Conservation (phyloP, 2,329 filamentous ascomycete species). For the Sarocladium brachiariae region DNA sequence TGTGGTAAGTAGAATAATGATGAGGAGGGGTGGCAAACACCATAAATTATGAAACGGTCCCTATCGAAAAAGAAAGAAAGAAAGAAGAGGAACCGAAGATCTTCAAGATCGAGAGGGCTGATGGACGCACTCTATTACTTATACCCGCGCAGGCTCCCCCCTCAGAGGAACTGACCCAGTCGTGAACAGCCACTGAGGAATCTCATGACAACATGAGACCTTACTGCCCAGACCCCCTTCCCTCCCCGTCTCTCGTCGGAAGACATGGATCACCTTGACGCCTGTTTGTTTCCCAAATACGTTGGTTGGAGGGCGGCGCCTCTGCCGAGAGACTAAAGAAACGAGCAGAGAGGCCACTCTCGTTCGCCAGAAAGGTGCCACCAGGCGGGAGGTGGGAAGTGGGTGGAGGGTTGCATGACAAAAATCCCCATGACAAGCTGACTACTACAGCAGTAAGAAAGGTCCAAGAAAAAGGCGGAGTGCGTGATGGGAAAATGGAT, state of each 20-base stretch:
- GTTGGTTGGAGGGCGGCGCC: background rate
- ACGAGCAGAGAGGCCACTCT: background rate
- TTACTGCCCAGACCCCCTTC: background rate
- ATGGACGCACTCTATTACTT: background rate
- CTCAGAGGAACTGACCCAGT: background rate
- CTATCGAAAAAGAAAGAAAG: background rate
- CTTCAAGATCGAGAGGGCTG: background rate
- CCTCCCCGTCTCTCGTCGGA: no score
- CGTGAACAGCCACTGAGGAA: no score
- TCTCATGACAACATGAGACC: no score
- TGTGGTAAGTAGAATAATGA: constrained; percentile 9
- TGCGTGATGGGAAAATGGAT: background rate
- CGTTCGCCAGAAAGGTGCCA: background rate
- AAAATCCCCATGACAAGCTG: no score
- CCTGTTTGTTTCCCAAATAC: no score
- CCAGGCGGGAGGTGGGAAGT: background rate
- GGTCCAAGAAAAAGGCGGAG: background rate
- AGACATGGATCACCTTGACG: background rate
- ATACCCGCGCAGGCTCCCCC: background rate
- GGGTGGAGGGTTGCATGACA: background rate
- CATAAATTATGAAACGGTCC: no score
- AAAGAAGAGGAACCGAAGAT: background rate
- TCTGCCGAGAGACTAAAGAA: constrained; percentile 8
- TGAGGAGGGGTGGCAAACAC: no score
- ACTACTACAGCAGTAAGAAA: no score